Percentiles rank a stretch among this genome's conserved stretches.
Conservation (phyloP, 805 yeast species). For the Sugiyamaella qingdaonensis region DNA sequence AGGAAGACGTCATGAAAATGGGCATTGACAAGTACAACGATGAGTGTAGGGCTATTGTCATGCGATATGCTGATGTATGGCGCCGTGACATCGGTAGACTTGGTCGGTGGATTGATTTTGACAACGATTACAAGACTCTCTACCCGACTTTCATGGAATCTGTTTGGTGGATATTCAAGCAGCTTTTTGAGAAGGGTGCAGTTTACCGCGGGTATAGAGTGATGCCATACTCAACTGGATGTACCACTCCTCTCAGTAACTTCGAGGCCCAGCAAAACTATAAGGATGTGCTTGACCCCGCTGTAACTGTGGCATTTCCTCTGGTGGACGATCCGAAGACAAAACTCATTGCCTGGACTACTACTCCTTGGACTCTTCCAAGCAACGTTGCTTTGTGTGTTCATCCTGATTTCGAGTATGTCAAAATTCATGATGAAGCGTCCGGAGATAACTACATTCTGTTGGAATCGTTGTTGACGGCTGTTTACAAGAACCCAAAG, state of each 20-base stretch:
- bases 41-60: slow-evolving; percentile 94
- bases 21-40: slow-evolving; percentile 92
- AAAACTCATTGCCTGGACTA: slow-evolving; percentile 93
- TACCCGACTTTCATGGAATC: slow-evolving; percentile 97
- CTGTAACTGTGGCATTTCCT: slow-evolving; percentile 88
- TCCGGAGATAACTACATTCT: slow-evolving; percentile 76
- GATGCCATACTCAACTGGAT: slow-evolving; percentile 98
- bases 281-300: slow-evolving; percentile 96
- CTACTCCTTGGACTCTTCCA: slow-evolving; percentile 99
- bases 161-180: slow-evolving; percentile 98
- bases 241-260: slow-evolving; percentile 93
- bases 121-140: slow-evolving; percentile 94
- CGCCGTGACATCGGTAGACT: slow-evolving; percentile 85
- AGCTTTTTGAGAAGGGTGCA: slow-evolving; percentile 75
- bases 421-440: slow-evolving; percentile 87
- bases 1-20: slow-evolving; percentile 88
- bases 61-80: slow-evolving; percentile 97
- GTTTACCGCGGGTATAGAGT: slow-evolving; percentile 96
- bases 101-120: slow-evolving; percentile 99
- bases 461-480: slow-evolving; percentile 74
- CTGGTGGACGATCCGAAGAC: slow-evolving; percentile 76
- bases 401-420: slow-evolving; percentile 84
- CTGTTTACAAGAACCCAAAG: slow-evolving; percentile 92
- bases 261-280: slow-evolving; percentile 98
- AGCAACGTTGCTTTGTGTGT: slow-evolving; percentile 91